phyloP scores from a whole-genome alignment of 78 protist genomes.

The Cyanophora paradoxa region DNA sequence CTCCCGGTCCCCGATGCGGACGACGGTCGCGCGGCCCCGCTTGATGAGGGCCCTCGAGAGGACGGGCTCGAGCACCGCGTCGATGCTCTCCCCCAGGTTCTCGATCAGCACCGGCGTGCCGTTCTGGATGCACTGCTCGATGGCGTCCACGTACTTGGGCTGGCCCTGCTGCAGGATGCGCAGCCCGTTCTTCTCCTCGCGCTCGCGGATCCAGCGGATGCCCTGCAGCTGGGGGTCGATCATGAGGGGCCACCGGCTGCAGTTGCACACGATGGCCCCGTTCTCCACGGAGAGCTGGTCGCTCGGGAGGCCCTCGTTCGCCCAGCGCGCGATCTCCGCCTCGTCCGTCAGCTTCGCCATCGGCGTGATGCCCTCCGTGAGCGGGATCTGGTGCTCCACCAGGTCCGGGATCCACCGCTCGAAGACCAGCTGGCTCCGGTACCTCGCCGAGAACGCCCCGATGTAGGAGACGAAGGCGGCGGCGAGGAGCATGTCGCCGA shows the following conservation, averaged over 20 bases:
- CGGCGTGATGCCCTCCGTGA: constrained; percentile 18
- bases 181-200: constrained; percentile 16
- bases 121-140: not conserved
- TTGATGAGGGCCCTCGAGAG: constrained; percentile 17
- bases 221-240: constrained; percentile 61
- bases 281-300: constrained; percentile 51
- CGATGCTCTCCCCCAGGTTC: constrained; percentile 9
- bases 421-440: constrained; percentile 28
- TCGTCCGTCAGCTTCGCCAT: constrained; percentile 23
- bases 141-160: not conserved
- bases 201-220: constrained; percentile 31
- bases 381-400: constrained; percentile 22
- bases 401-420: constrained; percentile 16
- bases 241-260: constrained; percentile 42
- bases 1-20: not conserved
- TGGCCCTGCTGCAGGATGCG: not conserved
- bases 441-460: constrained; percentile 51
- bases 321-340: constrained; percentile 47
- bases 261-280: constrained; percentile 29
- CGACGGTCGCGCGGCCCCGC: constrained; percentile 20
- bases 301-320: constrained; percentile 33
- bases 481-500: constrained; percentile 69
- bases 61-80: constrained; percentile 19
- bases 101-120: constrained; percentile 14
- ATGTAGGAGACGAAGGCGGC: constrained; percentile 68